phyloP scores from a whole-genome alignment of 2,329 filamentous ascomycete species.

The Pseudocercospora pini-densiflorae region DNA sequence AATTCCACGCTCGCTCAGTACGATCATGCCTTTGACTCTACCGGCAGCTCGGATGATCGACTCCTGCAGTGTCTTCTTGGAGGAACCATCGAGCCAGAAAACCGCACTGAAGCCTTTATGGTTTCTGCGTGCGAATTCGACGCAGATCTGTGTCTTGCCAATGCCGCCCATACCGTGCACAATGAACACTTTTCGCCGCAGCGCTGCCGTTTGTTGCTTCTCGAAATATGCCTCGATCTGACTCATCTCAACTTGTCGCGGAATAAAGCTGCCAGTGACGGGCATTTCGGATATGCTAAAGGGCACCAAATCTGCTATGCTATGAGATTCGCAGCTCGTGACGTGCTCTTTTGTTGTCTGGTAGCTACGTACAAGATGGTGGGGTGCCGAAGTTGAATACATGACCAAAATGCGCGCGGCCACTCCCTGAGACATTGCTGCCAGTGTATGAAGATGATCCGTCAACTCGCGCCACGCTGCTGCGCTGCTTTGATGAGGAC shows the following conservation, averaged over 20 bases:
- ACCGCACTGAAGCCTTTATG: neutral
- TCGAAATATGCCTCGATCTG: too few relatives aligned
- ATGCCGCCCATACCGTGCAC: conserved; percentile 37
- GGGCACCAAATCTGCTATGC: neutral
- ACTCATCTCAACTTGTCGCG: neutral
- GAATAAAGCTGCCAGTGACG: neutral
- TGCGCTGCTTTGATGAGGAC: neutral
- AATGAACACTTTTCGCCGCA: conserved; percentile 20
- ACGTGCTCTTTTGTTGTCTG: neutral
- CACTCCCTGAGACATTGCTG: neutral
- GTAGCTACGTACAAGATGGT: neutral
- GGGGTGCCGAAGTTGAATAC: neutral
- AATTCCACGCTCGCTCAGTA: too few relatives aligned
- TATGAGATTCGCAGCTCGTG: neutral
- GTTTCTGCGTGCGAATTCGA: conserved; percentile 7
- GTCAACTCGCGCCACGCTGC: neutral
- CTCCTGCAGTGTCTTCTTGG: neutral
- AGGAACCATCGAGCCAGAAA: neutral
- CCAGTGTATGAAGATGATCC: neutral
- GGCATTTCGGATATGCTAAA: neutral
- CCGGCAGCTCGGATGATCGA: neutral
- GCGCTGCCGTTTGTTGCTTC: too few relatives aligned
- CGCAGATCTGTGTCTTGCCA: conserved; percentile 37
- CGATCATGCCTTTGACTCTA: neutral
- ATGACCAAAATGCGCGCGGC: neutral